Conservation (phyloP, 2,329 filamentous ascomycete genomes). For the Dactylellina haptotyla region DNA sequence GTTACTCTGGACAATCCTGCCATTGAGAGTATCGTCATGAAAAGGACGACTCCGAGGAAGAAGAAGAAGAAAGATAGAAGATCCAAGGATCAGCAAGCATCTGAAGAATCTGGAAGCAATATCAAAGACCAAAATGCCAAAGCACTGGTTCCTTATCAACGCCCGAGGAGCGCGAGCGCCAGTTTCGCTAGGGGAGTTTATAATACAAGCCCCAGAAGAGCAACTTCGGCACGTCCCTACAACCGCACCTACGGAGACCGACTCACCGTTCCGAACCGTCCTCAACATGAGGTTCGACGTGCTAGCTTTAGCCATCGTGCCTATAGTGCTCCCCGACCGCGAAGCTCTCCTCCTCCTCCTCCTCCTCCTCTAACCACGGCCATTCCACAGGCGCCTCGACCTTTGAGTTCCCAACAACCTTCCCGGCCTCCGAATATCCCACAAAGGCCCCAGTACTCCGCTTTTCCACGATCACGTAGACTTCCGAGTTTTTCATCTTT, state of each 20-base stretch:
- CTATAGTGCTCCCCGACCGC: too few relatives aligned
- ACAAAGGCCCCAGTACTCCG: too few relatives aligned
- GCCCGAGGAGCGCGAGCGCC: background rate
- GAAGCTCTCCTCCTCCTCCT: background rate
- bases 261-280: conserved; percentile 19
- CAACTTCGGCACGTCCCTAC: background rate
- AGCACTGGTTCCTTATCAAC: background rate
- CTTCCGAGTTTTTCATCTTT: too few relatives aligned
- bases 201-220: background rate
- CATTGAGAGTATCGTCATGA: background rate
- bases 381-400: too few relatives aligned
- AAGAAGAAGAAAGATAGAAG: background rate
- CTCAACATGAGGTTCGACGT: conserved; percentile 29
- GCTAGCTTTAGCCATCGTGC: too few relatives aligned
- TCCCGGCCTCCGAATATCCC: too few relatives aligned
- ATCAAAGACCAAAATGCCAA: too few relatives aligned
- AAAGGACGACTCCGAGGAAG: background rate
- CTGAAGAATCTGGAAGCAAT: too few relatives aligned
- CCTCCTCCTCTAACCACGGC: background rate
- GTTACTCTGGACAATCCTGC: background rate
- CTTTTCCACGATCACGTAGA: too few relatives aligned
- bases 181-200: background rate
- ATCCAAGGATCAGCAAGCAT: background rate
- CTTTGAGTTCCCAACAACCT: too few relatives aligned
- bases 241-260: conserved; percentile 16